These are phyloP conservation scores for Monosporascus sp. DNA, from an alignment of 2,329 filamentous ascomycete species.

Conservation along the genomic window DNA sequence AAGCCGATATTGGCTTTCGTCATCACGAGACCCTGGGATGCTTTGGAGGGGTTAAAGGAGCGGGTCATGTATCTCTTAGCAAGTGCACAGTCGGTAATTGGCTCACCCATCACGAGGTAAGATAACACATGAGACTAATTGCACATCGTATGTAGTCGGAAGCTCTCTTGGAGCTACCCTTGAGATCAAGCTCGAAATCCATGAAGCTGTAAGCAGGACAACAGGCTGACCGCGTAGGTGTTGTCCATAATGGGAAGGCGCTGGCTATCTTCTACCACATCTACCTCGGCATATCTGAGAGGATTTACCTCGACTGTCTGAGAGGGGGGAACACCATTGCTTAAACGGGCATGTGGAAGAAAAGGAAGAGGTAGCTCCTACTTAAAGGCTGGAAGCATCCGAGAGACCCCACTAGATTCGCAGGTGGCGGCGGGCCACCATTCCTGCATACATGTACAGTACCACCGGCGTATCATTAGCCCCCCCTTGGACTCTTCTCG, in stretches of 20 bases:
- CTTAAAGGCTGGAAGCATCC: background rate
- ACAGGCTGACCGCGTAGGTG: background rate
- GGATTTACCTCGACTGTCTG: no score
- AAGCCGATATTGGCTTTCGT: background rate
- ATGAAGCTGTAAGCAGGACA: background rate
- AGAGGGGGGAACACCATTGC: background rate
- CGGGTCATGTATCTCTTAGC: background rate
- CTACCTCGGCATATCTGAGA: no score
- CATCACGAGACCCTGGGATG: background rate
- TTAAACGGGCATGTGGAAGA: background rate
- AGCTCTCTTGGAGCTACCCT: background rate
- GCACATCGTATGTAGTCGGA: background rate
- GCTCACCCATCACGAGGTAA: no score
- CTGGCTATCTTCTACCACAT: background rate
- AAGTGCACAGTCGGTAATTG: no score
- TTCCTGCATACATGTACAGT: background rate
- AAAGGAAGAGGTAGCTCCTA: background rate
- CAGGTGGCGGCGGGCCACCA: background rate
- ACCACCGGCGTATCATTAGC: no score
- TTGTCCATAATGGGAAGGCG: background rate
- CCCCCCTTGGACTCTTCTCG: no score
- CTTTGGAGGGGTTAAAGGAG: background rate
- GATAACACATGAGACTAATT: no score
- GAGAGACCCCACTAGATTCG: background rate
- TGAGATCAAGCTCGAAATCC: background rate